A percentile compares a stretch with the other conserved stretches of the same genome.
phyloP scores from a whole-genome alignment of 1,139 yeast species.

The Debaryomyces singareniensis region DNA sequence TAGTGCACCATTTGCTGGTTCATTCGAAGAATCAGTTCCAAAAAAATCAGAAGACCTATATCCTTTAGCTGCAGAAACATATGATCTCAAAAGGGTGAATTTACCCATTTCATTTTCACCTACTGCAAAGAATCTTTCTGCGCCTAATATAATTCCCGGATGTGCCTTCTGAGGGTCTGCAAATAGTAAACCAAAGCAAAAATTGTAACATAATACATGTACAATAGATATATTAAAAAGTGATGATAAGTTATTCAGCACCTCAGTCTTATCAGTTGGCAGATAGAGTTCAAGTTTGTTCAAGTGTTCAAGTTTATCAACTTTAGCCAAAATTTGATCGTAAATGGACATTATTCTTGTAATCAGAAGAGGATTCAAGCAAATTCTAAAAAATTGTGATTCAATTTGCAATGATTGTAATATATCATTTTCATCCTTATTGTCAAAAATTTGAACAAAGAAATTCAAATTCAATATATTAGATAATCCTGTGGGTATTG shows the following conservation, averaged over 20 bases:
- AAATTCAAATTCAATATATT: constrained; percentile 39
- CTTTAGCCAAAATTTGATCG: constrained; percentile 10
- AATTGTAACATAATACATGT: constrained; percentile 56
- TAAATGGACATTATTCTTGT: constrained; percentile 26
- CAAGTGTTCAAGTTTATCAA: neutral
- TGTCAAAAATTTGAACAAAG: constrained; percentile 31
- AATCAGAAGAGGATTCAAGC: constrained; percentile 48
- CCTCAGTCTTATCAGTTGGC: neutral
- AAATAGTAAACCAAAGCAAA: constrained; percentile 76
- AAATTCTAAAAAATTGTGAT: constrained; percentile 52
- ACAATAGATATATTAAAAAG: constrained; percentile 41
- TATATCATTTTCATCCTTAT: constrained; percentile 13
- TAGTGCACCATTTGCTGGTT: constrained; percentile 52
- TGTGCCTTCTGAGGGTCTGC: constrained; percentile 33
- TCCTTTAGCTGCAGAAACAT: constrained; percentile 62
- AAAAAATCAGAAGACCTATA: constrained; percentile 44
- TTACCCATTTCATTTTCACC: constrained; percentile 60
- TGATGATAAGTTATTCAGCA: neutral
- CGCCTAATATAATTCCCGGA: constrained; percentile 74
- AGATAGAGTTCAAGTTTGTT: neutral
- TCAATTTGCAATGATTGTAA: constrained; percentile 48
- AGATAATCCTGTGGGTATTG: constrained; percentile 37
- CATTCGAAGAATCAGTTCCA: constrained; percentile 37
- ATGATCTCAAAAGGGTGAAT: constrained; percentile 58
- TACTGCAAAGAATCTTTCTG: constrained; percentile 60